Percentiles rank a stretch among this genome's conserved stretches.
Conservation (phyloP, 2,329 filamentous ascomycete species). For the Phialophora macrospora region DNA sequence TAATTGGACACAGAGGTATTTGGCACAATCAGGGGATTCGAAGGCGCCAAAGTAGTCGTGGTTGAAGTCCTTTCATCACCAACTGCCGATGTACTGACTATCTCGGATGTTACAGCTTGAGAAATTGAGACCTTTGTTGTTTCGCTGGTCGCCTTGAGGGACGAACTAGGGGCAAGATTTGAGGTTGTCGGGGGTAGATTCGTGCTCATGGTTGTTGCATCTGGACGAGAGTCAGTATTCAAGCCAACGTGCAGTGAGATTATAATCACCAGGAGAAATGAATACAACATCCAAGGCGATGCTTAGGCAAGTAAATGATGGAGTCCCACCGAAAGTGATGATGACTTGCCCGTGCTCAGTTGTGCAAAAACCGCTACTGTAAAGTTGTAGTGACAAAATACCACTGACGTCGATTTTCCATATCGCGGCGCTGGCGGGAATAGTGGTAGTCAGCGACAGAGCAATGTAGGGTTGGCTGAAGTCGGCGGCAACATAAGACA, state of each 20-base stretch:
- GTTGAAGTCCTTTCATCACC: neutral
- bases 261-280: neutral
- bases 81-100: neutral
- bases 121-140: neutral
- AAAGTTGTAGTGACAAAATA: constrained; percentile 2
- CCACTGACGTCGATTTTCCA: constrained; percentile 16
- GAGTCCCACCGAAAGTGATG: constrained; percentile 15
- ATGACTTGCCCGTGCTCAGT: constrained; percentile 14
- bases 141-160: neutral
- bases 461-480: constrained; percentile 25
- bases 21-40: neutral
- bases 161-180: neutral
- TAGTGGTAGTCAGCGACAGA: constrained; percentile 18
- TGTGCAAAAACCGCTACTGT: constrained; percentile 23
- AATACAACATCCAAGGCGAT: constrained; percentile 9
- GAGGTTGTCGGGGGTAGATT: neutral
- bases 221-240: constrained; percentile 3
- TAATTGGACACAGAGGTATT: neutral
- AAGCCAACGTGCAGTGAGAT: neutral
- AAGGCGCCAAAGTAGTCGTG: neutral
- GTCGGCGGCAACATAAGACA: constrained; percentile 24
- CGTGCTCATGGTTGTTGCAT: neutral
- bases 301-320: constrained; percentile 23
- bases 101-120: neutral
- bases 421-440: neutral